Percentiles rank a stretch among this genome's conserved stretches.
Conservation (phyloP, 2,329 filamentous ascomycete species). For the Neophaeococcomyces aloes region DNA sequence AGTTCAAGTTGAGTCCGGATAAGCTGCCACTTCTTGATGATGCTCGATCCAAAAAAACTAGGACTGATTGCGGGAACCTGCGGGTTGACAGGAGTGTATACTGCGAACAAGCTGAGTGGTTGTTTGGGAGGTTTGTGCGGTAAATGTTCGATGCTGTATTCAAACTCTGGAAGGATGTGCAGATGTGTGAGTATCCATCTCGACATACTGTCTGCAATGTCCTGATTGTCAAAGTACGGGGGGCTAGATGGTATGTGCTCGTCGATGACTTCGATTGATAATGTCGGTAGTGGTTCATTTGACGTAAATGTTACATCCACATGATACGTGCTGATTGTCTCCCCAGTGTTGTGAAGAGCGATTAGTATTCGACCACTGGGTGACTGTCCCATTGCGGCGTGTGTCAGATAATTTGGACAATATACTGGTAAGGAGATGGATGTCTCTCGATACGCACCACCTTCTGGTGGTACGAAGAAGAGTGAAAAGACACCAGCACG, state of each 20-base stretch:
- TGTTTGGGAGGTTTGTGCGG: constrained; percentile 36
- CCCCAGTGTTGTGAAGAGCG: constrained; percentile 13
- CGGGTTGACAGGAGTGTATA: constrained; percentile 54
- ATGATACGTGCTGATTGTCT: constrained; percentile 13
- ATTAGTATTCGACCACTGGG: constrained; percentile 18
- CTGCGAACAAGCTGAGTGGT: constrained; percentile 57
- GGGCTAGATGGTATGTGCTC: constrained; percentile 8
- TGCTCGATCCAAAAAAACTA: constrained; percentile 56
- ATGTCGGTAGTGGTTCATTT: constrained; percentile 26
- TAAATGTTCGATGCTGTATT: constrained; percentile 5
- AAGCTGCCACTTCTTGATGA: constrained; percentile 75
- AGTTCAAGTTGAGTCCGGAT: constrained; percentile 54
- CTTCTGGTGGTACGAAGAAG: constrained; percentile 61
- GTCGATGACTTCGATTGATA: constrained; percentile 29
- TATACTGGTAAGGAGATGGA: constrained; percentile 31
- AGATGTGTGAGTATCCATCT: constrained; percentile 60
- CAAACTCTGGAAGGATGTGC: constrained; percentile 52
- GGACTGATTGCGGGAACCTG: constrained; percentile 45
- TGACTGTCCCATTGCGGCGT: constrained; percentile 39
- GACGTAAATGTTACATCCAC: constrained; percentile 8
- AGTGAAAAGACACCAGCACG: constrained; percentile 63
- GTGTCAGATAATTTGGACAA: constrained; percentile 16
- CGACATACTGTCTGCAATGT: constrained; percentile 10
- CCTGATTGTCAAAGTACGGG: constrained; percentile 26
- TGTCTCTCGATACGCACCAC: constrained; percentile 55